Evolutionary conservation across 2,329 filamentous ascomycete genomes (phyloP).

Genomic region (Thielaviopsis cerberus): DNA sequence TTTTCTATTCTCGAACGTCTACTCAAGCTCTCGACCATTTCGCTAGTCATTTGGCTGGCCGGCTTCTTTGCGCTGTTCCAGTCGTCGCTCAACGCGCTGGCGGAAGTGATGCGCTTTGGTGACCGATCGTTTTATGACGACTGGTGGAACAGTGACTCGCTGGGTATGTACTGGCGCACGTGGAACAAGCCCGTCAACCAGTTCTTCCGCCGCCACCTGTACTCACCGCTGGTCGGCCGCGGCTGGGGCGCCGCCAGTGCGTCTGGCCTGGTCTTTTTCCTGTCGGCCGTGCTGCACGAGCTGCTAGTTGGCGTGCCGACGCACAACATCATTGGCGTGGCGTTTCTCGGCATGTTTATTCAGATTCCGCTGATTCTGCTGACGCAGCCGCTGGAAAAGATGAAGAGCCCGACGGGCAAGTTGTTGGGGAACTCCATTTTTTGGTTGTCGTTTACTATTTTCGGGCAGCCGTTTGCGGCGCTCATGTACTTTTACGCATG

Average conservation of each 20-base stretch:
- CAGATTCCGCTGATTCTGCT: constrained; percentile 75
- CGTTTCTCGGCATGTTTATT: constrained; percentile 82
- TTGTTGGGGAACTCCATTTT: constrained; percentile 85
- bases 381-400: constrained; percentile 63
- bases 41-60: constrained; percentile 87
- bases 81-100: constrained; percentile 73
- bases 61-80: constrained; percentile 97
- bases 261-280: constrained; percentile 65
- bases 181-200: constrained; percentile 98
- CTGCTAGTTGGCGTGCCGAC: constrained; percentile 84
- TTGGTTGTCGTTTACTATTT: constrained; percentile 88
- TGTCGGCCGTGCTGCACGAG: constrained; percentile 82
- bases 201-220: constrained; percentile 91
- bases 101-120: constrained; percentile 75
- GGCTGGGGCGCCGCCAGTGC: constrained; percentile 56
- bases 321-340: constrained; percentile 82
- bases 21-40: constrained; percentile 90
- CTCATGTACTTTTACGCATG: constrained; percentile 94
- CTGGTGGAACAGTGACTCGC: constrained; percentile 87
- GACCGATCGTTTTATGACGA: constrained; percentile 91
- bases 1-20: constrained; percentile 71
- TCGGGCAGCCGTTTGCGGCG: constrained; percentile 83
- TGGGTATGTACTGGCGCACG: constrained; percentile 80
- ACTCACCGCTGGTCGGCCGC: constrained; percentile 67
- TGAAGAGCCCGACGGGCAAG: constrained; percentile 55